phyloP scores from a whole-genome alignment of 768 basidiomycete genomes.

The Lentinula raphanica region DNA sequence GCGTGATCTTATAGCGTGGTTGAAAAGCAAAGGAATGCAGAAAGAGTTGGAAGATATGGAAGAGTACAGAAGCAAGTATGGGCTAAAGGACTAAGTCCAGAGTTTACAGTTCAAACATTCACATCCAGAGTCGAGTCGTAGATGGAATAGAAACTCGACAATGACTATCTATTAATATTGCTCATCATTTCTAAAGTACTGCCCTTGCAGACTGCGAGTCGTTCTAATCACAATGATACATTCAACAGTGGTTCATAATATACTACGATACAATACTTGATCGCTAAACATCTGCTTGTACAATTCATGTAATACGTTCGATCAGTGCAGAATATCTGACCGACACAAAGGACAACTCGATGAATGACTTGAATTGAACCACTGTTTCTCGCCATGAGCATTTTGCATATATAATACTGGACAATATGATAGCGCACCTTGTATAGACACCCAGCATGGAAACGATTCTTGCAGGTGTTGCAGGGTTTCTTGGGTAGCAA shows the following conservation, averaged over 20 bases:
- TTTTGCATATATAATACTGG: background rate
- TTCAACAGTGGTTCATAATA: too few relatives aligned
- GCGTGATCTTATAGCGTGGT: conserved; percentile 79
- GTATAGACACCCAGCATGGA: conserved; percentile 89
- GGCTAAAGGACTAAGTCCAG: conserved; percentile 38
- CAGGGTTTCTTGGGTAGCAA: conserved; percentile 87
- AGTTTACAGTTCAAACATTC: too few relatives aligned
- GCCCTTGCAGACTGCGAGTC: too few relatives aligned
- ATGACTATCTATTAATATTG: too few relatives aligned
- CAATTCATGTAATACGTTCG: background rate
- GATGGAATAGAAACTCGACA: too few relatives aligned
- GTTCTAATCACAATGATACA: too few relatives aligned
- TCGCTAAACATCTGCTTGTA: background rate
- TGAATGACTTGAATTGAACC: conserved; percentile 87
- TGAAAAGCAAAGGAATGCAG: conserved; percentile 61
- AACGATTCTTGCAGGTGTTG: conserved; percentile 90
- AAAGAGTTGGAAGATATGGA: conserved; percentile 69
- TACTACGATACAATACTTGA: background rate
- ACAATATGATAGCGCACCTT: conserved; percentile 45
- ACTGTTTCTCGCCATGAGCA: conserved; percentile 36
- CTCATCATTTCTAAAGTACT: too few relatives aligned
- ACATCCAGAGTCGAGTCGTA: too few relatives aligned
- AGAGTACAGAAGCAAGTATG: conserved; percentile 71
- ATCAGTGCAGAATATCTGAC: conserved; percentile 56
- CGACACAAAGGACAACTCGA: conserved; percentile 90